These are phyloP conservation scores for Penicillium sclerotigenum DNA, from an alignment of 2,329 filamentous ascomycete species.

Conservation along the genomic window DNA sequence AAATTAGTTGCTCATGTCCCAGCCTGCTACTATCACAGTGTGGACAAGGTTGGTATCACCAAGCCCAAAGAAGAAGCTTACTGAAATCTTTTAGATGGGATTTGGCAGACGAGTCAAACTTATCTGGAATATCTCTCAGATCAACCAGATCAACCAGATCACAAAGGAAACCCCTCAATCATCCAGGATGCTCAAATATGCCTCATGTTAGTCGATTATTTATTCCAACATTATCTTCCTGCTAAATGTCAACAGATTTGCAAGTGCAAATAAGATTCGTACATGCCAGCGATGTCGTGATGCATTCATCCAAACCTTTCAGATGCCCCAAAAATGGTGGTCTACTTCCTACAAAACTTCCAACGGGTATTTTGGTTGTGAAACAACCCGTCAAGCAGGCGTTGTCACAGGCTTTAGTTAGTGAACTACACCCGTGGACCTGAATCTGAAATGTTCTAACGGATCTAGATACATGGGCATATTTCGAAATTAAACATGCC, in stretches of 20 bases:
- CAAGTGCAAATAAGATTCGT: background rate
- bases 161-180: background rate
- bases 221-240: too few relatives aligned
- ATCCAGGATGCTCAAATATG: background rate
- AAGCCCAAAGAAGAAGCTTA: background rate
- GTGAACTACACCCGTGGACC: too few relatives aligned
- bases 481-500: conserved; percentile 15
- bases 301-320: background rate
- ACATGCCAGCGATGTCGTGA: background rate
- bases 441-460: background rate
- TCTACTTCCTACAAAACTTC: background rate
- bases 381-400: background rate
- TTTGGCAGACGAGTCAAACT: background rate
- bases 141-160: too few relatives aligned
- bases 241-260: background rate
- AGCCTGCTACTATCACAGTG: background rate
- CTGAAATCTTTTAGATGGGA: background rate
- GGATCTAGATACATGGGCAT: conserved; percentile 16
- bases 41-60: background rate
- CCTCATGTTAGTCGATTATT: background rate
- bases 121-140: background rate
- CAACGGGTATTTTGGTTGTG: background rate
- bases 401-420: background rate
- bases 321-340: background rate
- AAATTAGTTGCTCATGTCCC: background rate